Base-by-base conservation (phyloP, 208 protist genomes). In the Borovskyia barvae region DNA sequence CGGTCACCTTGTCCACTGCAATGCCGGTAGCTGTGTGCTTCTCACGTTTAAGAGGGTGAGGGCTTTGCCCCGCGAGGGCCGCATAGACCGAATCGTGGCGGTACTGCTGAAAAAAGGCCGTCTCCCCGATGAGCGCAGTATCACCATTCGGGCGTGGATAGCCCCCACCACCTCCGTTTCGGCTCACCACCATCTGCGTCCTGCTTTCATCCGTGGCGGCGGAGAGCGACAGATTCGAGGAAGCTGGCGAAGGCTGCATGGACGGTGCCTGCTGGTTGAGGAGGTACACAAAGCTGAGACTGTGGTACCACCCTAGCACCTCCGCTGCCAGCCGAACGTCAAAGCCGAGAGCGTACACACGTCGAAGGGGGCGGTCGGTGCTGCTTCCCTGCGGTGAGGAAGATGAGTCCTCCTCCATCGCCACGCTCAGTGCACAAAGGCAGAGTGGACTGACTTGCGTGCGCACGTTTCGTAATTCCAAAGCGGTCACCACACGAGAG, bases 301-400 rank as follows among this genome's bases (percentile, higher is more conserved):
- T 57, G 24, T 69, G 63, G 30, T 62, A 62, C 52, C 22, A 37
- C 1, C 63, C 63, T 11, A 69, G 45, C 45, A 57, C 53, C 46
- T 47, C 63, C 0, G 63, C 63, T 2, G 63, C 63, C 0, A 69
- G 53, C 11, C 63, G 45, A 7, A 33, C 12, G 24, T 69, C 53
- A 36, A 61, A 69, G 53, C 45, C 33, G 5, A 45, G 37, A 14
- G 24, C 37, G 24, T 56, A 68, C 24, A 20, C n/a, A 43, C 29
- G 20, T n/a, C 15, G 12, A 15, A 17, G 14, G 32, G 11, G 6
- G 20, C 39, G 24, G 20, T 43, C 17, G 30, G 24, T n/a, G n/a
- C n/a, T n/a, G n/a, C n/a, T n/a, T n/a, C n/a, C n/a, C n/a, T n/a
- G n/a, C n/a, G n/a, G n/a, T n/a, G n/a, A n/a, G n/a, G n/a, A n/a